Percentiles rank a stretch among this genome's conserved stretches.
These are phyloP conservation scores for Plasmodium gonderi DNA, from an alignment of 169 alveolate species.

Conservation along the genomic window DNA sequence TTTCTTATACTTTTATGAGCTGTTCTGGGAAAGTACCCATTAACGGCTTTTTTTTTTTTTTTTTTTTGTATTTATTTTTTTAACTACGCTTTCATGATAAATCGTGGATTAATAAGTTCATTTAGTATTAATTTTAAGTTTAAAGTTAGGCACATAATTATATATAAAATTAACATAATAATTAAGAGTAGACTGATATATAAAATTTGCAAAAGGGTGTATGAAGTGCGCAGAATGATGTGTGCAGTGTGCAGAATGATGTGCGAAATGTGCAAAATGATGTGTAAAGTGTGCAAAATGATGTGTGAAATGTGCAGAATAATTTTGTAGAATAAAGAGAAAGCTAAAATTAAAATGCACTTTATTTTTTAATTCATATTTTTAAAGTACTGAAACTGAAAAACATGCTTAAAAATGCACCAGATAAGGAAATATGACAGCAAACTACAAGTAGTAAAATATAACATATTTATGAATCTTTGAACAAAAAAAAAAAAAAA, in stretches of 20 bases:
- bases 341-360: not conserved
- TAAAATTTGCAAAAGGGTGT: too few species aligned
- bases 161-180: not conserved
- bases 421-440: not conserved
- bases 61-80: not conserved
- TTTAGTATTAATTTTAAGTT: slow-evolving; percentile 15
- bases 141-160: not conserved
- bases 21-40: not conserved
- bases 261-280: not conserved
- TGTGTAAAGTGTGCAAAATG: not conserved
- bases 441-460: not conserved
- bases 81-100: not conserved
- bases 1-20: not conserved
- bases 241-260: too few species aligned
- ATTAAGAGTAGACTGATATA: too few species aligned
- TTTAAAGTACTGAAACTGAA: not conserved
- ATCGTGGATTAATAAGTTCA: not conserved
- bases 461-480: not conserved
- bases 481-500: not conserved
- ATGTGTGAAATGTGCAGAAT: not conserved
- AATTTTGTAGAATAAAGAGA: too few species aligned
- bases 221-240: too few species aligned
- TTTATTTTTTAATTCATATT: not conserved
- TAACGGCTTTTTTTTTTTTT: not conserved
- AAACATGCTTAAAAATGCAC: not conserved